phyloP scores from a whole-genome alignment of 164 flowering plant genomes.

The Protea cynaroides region DNA sequence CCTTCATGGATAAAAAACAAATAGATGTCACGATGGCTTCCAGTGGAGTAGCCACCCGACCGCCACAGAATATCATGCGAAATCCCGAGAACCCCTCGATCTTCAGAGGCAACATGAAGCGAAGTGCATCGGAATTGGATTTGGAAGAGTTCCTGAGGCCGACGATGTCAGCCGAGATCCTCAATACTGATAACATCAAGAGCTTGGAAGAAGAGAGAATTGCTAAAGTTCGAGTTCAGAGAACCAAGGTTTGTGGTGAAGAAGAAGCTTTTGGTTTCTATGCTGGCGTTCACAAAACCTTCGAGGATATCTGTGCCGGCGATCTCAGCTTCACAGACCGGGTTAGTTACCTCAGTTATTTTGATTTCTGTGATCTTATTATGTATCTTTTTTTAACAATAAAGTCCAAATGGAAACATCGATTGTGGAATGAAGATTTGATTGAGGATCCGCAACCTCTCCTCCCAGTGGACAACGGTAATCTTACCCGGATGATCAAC shows the following conservation, averaged over 20 bases:
- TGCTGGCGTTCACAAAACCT: background rate
- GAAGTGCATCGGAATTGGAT: slow-evolving; percentile 25
- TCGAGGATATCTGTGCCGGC: slow-evolving; percentile 6
- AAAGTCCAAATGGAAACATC: no score
- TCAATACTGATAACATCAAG: background rate
- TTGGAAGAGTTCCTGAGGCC: slow-evolving; percentile 18
- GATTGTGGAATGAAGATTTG: no score
- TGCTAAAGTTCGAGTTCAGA: slow-evolving; percentile 4
- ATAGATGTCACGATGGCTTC: no score
- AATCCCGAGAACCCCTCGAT: no score
- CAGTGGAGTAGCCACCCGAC: no score
- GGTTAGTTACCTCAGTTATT: slow-evolving; percentile 15
- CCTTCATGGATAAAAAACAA: no score
- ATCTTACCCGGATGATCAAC: no score
- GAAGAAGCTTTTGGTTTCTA: background rate
- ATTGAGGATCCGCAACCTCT: no score
- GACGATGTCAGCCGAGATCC: background rate
- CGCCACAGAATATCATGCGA: no score
- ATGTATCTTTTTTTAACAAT: background rate
- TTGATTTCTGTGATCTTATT: background rate
- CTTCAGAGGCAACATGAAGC: slow-evolving; percentile 19
- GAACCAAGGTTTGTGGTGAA: slow-evolving; percentile 6
- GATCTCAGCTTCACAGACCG: slow-evolving; percentile 19
- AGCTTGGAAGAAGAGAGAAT: background rate
- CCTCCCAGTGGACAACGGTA: no score